phyloP scores from a whole-genome alignment of 2,329 filamentous ascomycete genomes.

The Magnaporthales sp. region DNA sequence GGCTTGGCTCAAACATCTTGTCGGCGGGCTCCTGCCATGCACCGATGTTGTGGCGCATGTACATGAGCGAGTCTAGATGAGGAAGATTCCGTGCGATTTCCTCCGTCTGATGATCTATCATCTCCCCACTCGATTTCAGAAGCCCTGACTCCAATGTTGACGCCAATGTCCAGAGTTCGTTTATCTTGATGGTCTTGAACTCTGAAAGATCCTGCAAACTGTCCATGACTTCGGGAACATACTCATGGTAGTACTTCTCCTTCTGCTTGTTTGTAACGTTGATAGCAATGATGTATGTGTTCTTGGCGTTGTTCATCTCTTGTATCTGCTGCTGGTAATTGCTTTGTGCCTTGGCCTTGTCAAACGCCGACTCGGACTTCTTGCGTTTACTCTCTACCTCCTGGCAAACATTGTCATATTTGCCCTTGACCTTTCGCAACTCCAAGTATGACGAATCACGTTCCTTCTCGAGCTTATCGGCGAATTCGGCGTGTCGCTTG shows the following conservation, averaged over 20 bases:
- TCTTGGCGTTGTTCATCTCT: constrained; percentile 98
- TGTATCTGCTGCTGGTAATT: constrained; percentile 85
- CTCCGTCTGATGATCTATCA: constrained; percentile 62
- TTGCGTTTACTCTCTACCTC: constrained; percentile 92
- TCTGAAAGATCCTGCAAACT: constrained; percentile 91
- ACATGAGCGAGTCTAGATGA: constrained; percentile 94
- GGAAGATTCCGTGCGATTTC: constrained; percentile 87
- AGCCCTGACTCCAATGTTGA: constrained; percentile 73
- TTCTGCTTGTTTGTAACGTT: constrained; percentile 98
- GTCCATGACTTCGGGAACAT: constrained; percentile 87
- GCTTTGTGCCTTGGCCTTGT: constrained; percentile 85
- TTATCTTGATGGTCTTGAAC: constrained; percentile 75
- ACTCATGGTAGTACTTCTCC: constrained; percentile 95
- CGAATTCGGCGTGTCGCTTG: constrained; percentile 84
- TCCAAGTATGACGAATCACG: constrained; percentile 77
- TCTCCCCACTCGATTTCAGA: constrained; percentile 62
- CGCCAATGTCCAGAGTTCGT: constrained; percentile 76
- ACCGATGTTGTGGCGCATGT: constrained; percentile 81
- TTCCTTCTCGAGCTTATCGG: constrained; percentile 81
- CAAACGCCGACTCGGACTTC: constrained; percentile 89
- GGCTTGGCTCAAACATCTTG: constrained; percentile 85
- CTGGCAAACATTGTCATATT: constrained; percentile 88
- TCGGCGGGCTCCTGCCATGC: constrained; percentile 77
- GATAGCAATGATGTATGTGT: constrained; percentile 93
- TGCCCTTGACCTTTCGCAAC: constrained; percentile 80